Evolutionary conservation across 805 yeast species (phyloP), one percentile per base, ranked within the genome.

Genomic region (Teunomyces gatunensis): DNA sequence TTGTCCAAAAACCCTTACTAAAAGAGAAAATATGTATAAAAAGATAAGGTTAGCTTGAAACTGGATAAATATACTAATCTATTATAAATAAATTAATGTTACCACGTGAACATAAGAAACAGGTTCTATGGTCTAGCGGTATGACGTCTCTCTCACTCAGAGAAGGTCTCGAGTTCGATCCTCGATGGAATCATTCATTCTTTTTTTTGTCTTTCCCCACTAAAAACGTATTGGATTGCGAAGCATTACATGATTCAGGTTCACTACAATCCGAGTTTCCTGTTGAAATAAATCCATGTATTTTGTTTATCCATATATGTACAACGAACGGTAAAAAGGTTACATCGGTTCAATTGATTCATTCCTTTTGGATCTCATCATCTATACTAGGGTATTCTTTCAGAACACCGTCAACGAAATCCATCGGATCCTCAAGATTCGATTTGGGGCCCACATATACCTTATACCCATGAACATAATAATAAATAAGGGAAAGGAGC

Each of bases 391-490:
- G 42, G 21, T 21, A 27, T 11, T n/a, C 41, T 5, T 30, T 25
- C n/a, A 11, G 33, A 4, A 18, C 18, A 5, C 36, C 44, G 7
- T 41, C 36, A 15, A 41, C 12, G 7, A 28, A 27, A 36, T 29
- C 23, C 12, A n/a, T 3, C 18, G 40, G 29, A 37, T 37, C 40
- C n/a, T 48, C 54, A 11, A 52, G 41, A 32, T 53, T 53, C 5
- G 54, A 49, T 45, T 43, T 52, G 2, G 89, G 89, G 6, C 89
- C 89, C 28, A 71, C 59, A 69, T 79, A 84, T 58, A 71, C 67
- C 55, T 75, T 79, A 50, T 77, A 73, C 3, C 83, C 85, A 58
- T 76, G 75, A 4, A 69, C 60, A 47, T 61, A 72, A 64, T 79
- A 84, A 63, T 83, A 83, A 0, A 74, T 44, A 47, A 74, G 56